Percentiles rank a stretch among this genome's conserved stretches.
Evolutionary conservation across 306 rosid genomes (phyloP).

Genomic region (Corylus americana): DNA sequence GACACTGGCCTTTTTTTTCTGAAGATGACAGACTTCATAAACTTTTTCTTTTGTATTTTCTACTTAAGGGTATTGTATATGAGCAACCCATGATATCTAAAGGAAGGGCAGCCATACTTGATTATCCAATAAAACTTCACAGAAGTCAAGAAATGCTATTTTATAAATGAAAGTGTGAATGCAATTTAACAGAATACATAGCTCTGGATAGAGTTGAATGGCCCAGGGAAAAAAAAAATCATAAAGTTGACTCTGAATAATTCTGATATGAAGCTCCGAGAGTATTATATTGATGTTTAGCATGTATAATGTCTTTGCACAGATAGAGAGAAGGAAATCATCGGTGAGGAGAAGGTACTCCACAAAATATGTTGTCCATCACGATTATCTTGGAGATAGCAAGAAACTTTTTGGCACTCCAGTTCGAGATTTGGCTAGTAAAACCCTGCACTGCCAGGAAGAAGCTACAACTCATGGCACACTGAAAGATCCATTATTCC

Average conservation of each 20-base stretch:
- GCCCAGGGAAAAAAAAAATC: constrained; percentile 12
- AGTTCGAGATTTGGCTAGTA: constrained; percentile 22
- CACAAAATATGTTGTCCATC: constrained; percentile 43
- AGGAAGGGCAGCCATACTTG: background rate
- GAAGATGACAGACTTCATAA: background rate
- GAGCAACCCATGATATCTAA: background rate
- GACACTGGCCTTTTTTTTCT: background rate
- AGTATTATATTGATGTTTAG: background rate
- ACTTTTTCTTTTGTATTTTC: background rate
- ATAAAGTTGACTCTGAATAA: background rate
- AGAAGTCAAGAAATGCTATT: background rate
- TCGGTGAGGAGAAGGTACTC: constrained; percentile 46
- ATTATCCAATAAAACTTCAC: background rate
- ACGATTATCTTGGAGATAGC: constrained; percentile 46
- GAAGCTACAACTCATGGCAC: constrained; percentile 25
- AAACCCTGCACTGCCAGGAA: constrained; percentile 25
- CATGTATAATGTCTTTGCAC: constrained; percentile 21
- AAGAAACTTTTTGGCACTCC: constrained; percentile 51
- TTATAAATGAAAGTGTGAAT: constrained; percentile 3
- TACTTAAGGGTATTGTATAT: background rate
- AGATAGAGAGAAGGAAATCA: constrained; percentile 41
- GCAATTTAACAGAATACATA: background rate
- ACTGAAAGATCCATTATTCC: constrained; percentile 35
- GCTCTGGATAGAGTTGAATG: constrained; percentile 19
- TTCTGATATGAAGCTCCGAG: constrained; percentile 1